Evolutionary conservation across 2,329 filamentous ascomycete genomes (phyloP), one percentile per base, ranked within the genome.

Genomic region (Metarhizium brunneum): DNA sequence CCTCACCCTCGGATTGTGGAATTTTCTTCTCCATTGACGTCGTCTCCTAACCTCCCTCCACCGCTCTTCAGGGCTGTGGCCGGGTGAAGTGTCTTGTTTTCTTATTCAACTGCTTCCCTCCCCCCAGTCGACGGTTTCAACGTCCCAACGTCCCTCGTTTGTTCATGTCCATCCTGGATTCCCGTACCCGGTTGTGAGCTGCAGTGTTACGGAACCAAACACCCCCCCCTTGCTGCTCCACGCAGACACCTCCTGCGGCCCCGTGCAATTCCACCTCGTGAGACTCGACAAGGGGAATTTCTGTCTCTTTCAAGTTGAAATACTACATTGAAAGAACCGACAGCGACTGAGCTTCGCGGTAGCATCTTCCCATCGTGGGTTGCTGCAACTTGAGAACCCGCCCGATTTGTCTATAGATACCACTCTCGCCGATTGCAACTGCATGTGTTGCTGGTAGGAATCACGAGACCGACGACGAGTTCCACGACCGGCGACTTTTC

Each of bases 1-100:
- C n/a, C 18, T 47, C 35, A 30, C 32, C 47, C 29, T 51, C 53
- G n/a, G 53, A 18, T 45, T 50, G 50, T 57, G 50, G 50, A 59
- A 54, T 57, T 57, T 54, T 50, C 42, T 14, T 45, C 50, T 16
- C 40, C 36, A 25, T 52, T 42, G 40, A 50, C 52, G 42, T 50
- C 42, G 50, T 50, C 53, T 43, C 36, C 54, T 50, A 18, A 40
- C 53, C 53, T 50, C 50, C 50, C 51, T 52, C 52, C 32, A 32
- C 55, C 36, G 47, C 38, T 43, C 40, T 18, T 29, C 47, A 53
- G 52, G 40, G 49, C 56, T 36, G 25, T 54, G n/a, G 52, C 52
- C 36, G 43, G 18, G 7, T 35, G 7, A 35, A 50, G 18, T 50
- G 53, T 50, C 48, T 55, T 54, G 30, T 50, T 38, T 45, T 25